Conservation (phyloP, 2,329 filamentous ascomycete genomes). For the Exophiala calicioides region DNA sequence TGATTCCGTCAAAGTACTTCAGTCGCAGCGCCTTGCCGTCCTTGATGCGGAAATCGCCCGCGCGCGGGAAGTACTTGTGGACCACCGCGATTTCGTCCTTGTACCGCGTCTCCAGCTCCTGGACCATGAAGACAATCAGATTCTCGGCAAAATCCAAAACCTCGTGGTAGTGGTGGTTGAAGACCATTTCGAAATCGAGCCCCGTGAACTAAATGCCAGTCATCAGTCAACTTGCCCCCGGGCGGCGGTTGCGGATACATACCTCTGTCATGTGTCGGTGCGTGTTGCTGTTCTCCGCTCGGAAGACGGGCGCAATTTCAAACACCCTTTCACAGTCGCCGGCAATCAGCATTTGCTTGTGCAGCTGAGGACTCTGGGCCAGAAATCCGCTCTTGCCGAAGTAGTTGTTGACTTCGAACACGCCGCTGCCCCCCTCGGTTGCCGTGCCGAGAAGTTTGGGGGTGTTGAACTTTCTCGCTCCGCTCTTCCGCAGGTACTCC, state of each 20-base stretch:
- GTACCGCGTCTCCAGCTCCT: slow-evolving; percentile 47
- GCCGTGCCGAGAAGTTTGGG: slow-evolving; percentile 87
- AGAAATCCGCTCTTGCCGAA: slow-evolving; percentile 78
- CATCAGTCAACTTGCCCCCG: background rate
- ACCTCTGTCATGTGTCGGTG: slow-evolving; percentile 66
- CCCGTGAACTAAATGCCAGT: slow-evolving; percentile 48
- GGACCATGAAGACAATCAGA: slow-evolving; percentile 52
- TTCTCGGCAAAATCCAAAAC: slow-evolving; percentile 52
- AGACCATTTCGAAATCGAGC: slow-evolving; percentile 56
- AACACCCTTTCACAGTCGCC: slow-evolving; percentile 64
- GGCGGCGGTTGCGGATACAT: slow-evolving; percentile 22
- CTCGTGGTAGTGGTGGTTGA: slow-evolving; percentile 53
- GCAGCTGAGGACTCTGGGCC: slow-evolving; percentile 65
- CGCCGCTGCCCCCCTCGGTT: slow-evolving; percentile 88
- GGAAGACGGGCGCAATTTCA: slow-evolving; percentile 67
- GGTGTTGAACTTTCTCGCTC: slow-evolving; percentile 83
- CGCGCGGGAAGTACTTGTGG: slow-evolving; percentile 52
- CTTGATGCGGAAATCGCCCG: slow-evolving; percentile 53
- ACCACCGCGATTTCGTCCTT: slow-evolving; percentile 48
- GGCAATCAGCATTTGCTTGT: slow-evolving; percentile 70
- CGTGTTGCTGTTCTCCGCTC: slow-evolving; percentile 68
- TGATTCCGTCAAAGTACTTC: slow-evolving; percentile 53
- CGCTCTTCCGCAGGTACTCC: slow-evolving; percentile 73
- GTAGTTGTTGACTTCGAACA: slow-evolving; percentile 80
- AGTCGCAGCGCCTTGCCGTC: slow-evolving; percentile 51